A percentile compares a stretch with the other conserved stretches of the same genome.
phyloP scores from a whole-genome alignment of 768 basidiomycete genomes.

The Butyriboletus loyo region DNA sequence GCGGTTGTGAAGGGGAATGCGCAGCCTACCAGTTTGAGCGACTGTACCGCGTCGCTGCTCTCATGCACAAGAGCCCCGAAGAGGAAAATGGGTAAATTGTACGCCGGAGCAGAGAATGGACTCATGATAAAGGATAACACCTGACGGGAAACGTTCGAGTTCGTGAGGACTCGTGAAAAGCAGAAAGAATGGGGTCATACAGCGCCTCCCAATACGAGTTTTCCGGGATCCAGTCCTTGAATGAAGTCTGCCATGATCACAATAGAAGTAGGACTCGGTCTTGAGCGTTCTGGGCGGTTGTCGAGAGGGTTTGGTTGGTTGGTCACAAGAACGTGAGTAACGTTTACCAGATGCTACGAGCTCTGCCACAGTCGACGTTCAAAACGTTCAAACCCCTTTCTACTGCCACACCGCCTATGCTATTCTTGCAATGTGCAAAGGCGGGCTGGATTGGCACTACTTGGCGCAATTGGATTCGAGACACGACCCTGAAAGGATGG shows the following conservation, averaged over 20 bases:
- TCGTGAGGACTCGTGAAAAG: background rate
- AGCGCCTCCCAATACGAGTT: slow-evolving; percentile 60
- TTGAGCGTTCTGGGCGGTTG: background rate
- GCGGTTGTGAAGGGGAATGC: background rate
- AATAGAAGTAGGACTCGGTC: background rate
- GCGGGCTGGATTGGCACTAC: no score
- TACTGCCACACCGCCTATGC: no score
- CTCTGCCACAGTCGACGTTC: no score
- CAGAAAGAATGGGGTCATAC: slow-evolving; percentile 35
- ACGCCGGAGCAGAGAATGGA: slow-evolving; percentile 57
- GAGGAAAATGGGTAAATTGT: slow-evolving; percentile 81
- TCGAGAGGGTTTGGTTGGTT: background rate
- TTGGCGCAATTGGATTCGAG: no score
- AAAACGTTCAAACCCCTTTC: no score
- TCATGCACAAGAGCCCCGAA: slow-evolving; percentile 77
- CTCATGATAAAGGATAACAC: slow-evolving; percentile 56
- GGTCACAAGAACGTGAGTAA: background rate
- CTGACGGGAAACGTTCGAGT: slow-evolving; percentile 32
- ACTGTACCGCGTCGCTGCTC: slow-evolving; percentile 57
- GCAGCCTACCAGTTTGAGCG: slow-evolving; percentile 55
- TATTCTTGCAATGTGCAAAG: no score
- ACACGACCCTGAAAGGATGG: no score
- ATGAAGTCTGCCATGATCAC: slow-evolving; percentile 58
- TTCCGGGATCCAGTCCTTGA: slow-evolving; percentile 68
- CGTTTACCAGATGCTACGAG: no score